phyloP scores from a whole-genome alignment of 2,329 filamentous ascomycete species.

The Aspergillus aculeatus region DNA sequence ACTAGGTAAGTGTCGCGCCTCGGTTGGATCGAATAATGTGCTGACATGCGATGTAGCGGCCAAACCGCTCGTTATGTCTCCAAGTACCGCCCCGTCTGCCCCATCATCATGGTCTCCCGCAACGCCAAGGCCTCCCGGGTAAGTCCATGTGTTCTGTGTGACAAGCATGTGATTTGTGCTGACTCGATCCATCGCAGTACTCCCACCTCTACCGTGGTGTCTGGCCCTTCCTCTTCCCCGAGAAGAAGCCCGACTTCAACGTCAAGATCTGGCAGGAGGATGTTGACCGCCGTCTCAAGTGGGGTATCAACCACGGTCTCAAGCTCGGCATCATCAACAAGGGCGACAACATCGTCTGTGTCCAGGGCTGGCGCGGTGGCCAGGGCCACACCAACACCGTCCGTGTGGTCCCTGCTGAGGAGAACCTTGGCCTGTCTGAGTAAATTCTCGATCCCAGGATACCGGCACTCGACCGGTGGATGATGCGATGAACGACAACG shows the following conservation, averaged over 20 bases:
- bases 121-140: slow-evolving; percentile 75
- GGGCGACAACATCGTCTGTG: slow-evolving; percentile 68
- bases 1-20: slow-evolving; percentile 60
- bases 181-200: slow-evolving; percentile 52
- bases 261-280: slow-evolving; percentile 97
- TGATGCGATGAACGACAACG: slow-evolving; percentile 18
- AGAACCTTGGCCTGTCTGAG: slow-evolving; percentile 42
- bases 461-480: slow-evolving; percentile 10
- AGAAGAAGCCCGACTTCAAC: slow-evolving; percentile 91
- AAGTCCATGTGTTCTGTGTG: slow-evolving; percentile 30
- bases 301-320: slow-evolving; percentile 86
- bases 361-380: slow-evolving; percentile 67
- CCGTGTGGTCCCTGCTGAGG: slow-evolving; percentile 51
- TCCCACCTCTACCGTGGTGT: slow-evolving; percentile 96
- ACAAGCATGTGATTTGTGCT: slow-evolving; percentile 7
- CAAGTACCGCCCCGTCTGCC: slow-evolving; percentile 98
- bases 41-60: slow-evolving; percentile 56
- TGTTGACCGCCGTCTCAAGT: slow-evolving; percentile 95
- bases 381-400: slow-evolving; percentile 68
- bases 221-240: slow-evolving; percentile 93
- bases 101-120: slow-evolving; percentile 98
- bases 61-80: slow-evolving; percentile 91
- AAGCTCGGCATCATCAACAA: slow-evolving; percentile 77
- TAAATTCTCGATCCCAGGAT: slow-evolving; percentile 22
- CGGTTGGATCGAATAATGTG: slow-evolving; percentile 12